phyloP scores from a whole-genome alignment of 2,329 filamentous ascomycete species.

The Scytalidium sp. region DNA sequence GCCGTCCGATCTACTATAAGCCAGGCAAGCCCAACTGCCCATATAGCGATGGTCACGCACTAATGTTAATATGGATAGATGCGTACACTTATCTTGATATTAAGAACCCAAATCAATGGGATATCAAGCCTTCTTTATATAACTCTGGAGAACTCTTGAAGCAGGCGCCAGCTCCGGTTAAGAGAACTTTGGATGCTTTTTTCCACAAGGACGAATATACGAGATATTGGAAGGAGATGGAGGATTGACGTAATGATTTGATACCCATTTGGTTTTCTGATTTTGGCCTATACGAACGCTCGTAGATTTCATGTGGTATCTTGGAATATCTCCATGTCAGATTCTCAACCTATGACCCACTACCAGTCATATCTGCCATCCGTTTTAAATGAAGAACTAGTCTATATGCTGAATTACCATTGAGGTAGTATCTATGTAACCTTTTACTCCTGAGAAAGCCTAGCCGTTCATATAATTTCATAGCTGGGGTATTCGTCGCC shows the following conservation, averaged over 20 bases:
- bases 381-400: constrained; percentile 61
- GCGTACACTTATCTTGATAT: constrained; percentile 67
- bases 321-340: not conserved
- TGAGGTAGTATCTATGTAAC: constrained; percentile 91
- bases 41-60: constrained; percentile 11
- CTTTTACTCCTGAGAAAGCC: constrained; percentile 92
- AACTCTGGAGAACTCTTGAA: constrained; percentile 38
- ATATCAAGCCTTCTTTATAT: constrained; percentile 57
- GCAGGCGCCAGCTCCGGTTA: constrained; percentile 1
- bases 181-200: constrained; percentile 11
- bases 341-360: constrained; percentile 1
- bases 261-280: not conserved
- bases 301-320: not conserved
- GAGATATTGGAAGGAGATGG: constrained; percentile 9
- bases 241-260: not conserved
- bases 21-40: constrained; percentile 20
- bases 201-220: constrained; percentile 19
- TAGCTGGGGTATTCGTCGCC: constrained; percentile 83
- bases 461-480: constrained; percentile 88
- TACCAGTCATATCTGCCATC: constrained; percentile 23
- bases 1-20: constrained; percentile 72
- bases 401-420: constrained; percentile 91
- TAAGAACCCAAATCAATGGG: constrained; percentile 57
- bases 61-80: constrained; percentile 40
- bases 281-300: not conserved